These are phyloP conservation scores for Solanum hybrid DNA, from an alignment of 305 asterid genomes.

Conservation along the genomic window DNA sequence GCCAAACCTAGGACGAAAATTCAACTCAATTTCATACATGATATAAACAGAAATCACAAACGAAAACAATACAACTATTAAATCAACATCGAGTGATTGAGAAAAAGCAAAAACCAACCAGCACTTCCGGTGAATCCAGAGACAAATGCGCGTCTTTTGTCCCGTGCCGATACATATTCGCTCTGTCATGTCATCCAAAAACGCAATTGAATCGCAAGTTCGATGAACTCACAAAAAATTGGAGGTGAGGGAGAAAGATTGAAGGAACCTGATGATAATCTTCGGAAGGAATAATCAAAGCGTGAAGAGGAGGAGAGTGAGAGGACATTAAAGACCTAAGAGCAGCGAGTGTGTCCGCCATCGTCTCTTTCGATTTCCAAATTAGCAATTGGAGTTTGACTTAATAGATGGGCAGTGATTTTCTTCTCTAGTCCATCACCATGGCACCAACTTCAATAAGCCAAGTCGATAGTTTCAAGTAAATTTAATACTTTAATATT, in stretches of 20 bases:
- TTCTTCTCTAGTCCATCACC: not conserved
- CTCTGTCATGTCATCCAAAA: constrained; percentile 37
- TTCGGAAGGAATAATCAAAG: constrained; percentile 83
- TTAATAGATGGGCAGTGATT: not conserved
- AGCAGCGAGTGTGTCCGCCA: constrained; percentile 56
- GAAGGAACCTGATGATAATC: constrained; percentile 79
- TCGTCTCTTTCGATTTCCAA: constrained; percentile 3
- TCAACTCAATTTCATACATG: not conserved
- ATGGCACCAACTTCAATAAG: not conserved
- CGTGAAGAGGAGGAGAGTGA: constrained; percentile 73
- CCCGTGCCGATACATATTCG: constrained; percentile 88
- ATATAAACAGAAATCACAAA: not conserved
- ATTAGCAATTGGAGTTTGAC: not conserved
- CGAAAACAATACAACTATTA: not conserved
- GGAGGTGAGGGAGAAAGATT: not conserved
- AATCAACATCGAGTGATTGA: not conserved
- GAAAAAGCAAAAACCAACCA: constrained; percentile 33
- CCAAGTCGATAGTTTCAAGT: not conserved
- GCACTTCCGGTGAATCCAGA: constrained; percentile 91
- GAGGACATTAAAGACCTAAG: constrained; percentile 68
- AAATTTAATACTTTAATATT: no score
- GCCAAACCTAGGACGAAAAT: constrained; percentile 52
- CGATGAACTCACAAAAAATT: not conserved
- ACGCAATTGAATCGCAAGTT: not conserved
- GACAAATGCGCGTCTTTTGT: constrained; percentile 70